Conservation (phyloP, 2,329 filamentous ascomycete genomes). For the Waltergamsia citrina region DNA sequence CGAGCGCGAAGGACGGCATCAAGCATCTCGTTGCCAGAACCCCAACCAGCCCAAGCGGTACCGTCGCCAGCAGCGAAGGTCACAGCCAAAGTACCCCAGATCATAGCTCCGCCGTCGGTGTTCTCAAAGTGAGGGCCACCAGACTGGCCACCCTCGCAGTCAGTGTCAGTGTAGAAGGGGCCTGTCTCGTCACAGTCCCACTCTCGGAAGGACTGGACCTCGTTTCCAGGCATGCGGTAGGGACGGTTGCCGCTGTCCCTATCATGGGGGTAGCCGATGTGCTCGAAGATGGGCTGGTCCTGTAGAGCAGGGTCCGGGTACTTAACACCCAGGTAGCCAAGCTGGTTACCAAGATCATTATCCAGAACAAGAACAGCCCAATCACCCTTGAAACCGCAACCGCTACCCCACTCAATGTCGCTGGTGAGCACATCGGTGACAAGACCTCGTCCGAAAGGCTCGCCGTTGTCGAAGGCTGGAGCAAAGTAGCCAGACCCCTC, state of each 20-base stretch:
- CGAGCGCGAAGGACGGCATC: too few relatives aligned
- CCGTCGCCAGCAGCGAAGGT: constrained; percentile 3
- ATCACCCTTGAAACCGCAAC: constrained; percentile 13
- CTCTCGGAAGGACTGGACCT: constrained; percentile 3
- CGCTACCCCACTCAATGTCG: constrained; percentile 1
- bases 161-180: constrained; percentile 8
- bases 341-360: constrained; percentile 12
- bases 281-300: constrained; percentile 9
- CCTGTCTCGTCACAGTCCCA: constrained; percentile 7
- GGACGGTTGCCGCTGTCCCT: constrained; percentile 7
- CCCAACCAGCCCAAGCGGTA: constrained; percentile 6
- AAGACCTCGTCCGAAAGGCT: constrained; percentile 4
- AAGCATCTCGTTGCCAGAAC: constrained; percentile 6
- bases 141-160: constrained; percentile 9
- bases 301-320: constrained; percentile 8
- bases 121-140: constrained; percentile 8
- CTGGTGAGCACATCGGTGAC: constrained; percentile 1
- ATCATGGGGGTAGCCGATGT: constrained; percentile 12
- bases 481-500: constrained; percentile 12
- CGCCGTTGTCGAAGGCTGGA: constrained; percentile 13
- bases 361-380: constrained; percentile 17
- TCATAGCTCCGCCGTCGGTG: constrained; percentile 1
- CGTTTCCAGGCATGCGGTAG: constrained; percentile 6
- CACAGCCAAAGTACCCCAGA: constrained; percentile 7
- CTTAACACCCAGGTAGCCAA: constrained; percentile 14